Conservation (phyloP, 1,139 yeast species). For the Pichia sp. region DNA sequence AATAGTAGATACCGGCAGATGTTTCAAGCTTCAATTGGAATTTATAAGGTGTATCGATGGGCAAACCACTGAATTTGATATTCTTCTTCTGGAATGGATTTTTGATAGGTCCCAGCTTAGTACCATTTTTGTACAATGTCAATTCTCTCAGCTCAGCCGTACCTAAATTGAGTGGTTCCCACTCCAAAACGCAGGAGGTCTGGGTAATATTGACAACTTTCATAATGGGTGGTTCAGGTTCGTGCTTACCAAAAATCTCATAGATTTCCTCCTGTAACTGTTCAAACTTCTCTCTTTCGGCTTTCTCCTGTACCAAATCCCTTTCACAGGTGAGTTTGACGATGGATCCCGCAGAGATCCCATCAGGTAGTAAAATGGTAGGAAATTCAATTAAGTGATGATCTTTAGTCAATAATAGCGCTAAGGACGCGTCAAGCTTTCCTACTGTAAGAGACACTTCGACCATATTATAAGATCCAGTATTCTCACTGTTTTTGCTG, state of each 20-base stretch:
- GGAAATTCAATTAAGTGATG: slow-evolving; percentile 97
- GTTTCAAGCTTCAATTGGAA: slow-evolving; percentile 81
- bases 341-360: slow-evolving; percentile 91
- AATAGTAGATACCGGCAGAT: slow-evolving; percentile 76
- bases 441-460: slow-evolving; percentile 94
- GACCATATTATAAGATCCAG: slow-evolving; percentile 43
- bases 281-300: slow-evolving; percentile 53
- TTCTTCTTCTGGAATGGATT: slow-evolving; percentile 74
- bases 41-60: slow-evolving; percentile 74
- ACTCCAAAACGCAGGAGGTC: slow-evolving; percentile 88
- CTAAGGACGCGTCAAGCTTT: slow-evolving; percentile 90
- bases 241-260: slow-evolving; percentile 60
- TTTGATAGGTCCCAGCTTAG: slow-evolving; percentile 79
- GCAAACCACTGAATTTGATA: slow-evolving; percentile 85
- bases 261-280: slow-evolving; percentile 69
- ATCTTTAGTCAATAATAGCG: slow-evolving; percentile 81
- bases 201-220: slow-evolving; percentile 77
- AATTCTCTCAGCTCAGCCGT: slow-evolving; percentile 75
- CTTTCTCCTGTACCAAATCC: slow-evolving; percentile 60
- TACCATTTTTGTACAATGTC: slow-evolving; percentile 70
- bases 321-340: slow-evolving; percentile 81
- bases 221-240: slow-evolving; percentile 70
- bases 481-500: no score
- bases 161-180: slow-evolving; percentile 85
- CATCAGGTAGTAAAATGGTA: slow-evolving; percentile 82